Evolutionary conservation across 495 filamentous ascomycete species (phyloP), one percentile per base, ranked within the genome.

Genomic region (Neurospora sp.): DNA sequence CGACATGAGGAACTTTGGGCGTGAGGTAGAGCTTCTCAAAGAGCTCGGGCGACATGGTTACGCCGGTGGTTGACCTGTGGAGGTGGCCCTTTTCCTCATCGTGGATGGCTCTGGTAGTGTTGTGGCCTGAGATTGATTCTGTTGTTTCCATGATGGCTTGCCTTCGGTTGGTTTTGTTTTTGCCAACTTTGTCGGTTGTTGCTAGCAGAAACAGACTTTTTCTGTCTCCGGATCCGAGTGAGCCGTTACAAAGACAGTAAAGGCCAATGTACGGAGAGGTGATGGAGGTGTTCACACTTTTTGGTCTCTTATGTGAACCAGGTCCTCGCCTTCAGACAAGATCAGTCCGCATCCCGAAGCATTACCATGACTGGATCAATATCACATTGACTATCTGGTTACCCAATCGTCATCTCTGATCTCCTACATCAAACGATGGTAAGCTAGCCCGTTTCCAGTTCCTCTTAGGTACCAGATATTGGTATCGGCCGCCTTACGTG

Each of bases 11-110:
- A 18, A 84, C 80, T 73, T 89, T 88, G 2, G 87, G 87, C 2
- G 86, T 85, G 27, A 89, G 82, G 75, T 88, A 89, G 11, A 88
- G 84, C 80, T 88, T 88, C 80, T 89, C 86, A 60, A 88, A 89
- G 31, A 88, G 80, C 82, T 88, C 87, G 16, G 86, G 85, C 6
- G 86, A 85, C 78, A 87, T 84, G 9, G 83, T 84, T 62, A 86
- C 82, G 9, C 75, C 77, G 12, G 83, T 85, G 0, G 77, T 77
- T 8, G 82, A 78, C 69, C 80, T 76, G 70, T 83, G 72, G 31
- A 85, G 74, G 20, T 60, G 49, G 42, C 82, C 82, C 72, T 82
- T 85, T 72, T 85, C 82, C 70, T 82, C 79, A 46, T 84, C 82
- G 35, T 75, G 75, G 18, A 72, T 42, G 37, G 69, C 71, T 41